Percentiles rank a stretch among this genome's conserved stretches.
Conservation (phyloP, 305 asterid genomes). For the Fraxinus baroniana region DNA sequence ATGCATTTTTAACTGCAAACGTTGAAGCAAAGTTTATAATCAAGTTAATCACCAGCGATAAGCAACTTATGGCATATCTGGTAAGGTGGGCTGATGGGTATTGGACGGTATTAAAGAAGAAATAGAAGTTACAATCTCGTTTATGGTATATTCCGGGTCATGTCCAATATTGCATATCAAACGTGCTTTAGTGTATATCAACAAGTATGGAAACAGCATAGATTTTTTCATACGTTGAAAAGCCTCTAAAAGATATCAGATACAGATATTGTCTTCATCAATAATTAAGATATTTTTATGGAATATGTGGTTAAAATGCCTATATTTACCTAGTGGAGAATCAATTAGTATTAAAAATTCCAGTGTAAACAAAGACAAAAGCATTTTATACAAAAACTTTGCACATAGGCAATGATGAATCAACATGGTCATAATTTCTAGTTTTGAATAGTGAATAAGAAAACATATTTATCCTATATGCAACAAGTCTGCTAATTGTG, state of each 20-base stretch:
- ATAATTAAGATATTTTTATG: not conserved
- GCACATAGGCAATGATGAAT: not conserved
- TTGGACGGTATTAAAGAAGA: not conserved
- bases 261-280: conserved; percentile 1
- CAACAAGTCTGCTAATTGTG: not conserved
- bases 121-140: not conserved
- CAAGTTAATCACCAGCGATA: conserved; percentile 9
- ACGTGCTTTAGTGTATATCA: not conserved
- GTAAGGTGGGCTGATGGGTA: not conserved
- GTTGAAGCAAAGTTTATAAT: conserved; percentile 3
- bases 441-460: not conserved
- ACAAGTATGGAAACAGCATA: not conserved
- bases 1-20: not conserved
- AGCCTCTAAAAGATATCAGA: not conserved
- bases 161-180: not conserved
- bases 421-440: not conserved
- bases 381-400: not conserved
- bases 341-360: not conserved
- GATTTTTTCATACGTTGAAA: conserved; percentile 3
- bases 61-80: not conserved
- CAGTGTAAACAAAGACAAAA: conserved; percentile 2
- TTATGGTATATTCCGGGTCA: not conserved
- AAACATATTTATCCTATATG: not conserved
- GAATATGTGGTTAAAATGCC: not conserved
- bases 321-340: not conserved